A percentile compares a stretch with the other conserved stretches of the same genome.
Conservation (phyloP, 345 rosid species). For the Anacardium occidentale region DNA sequence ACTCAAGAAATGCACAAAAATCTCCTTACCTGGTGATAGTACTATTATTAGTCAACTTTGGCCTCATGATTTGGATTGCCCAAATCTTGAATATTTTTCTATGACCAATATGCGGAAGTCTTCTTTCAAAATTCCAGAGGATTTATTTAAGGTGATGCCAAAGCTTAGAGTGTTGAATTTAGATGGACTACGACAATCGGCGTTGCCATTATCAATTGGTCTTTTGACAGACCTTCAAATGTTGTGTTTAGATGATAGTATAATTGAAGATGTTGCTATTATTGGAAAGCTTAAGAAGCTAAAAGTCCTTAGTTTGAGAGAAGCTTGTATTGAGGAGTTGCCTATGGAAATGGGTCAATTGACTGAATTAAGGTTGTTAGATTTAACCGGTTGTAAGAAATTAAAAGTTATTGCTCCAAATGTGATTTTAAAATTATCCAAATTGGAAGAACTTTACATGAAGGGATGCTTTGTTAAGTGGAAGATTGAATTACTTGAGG, state of each 20-base stretch:
- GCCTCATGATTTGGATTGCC: neutral
- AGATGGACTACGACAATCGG: fast-evolving
- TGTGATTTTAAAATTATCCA: neutral
- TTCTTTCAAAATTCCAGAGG: no score
- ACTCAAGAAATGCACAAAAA: no score
- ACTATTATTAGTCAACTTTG: no score
- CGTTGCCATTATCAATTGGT: neutral
- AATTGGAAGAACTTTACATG: neutral
- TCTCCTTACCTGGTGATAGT: neutral
- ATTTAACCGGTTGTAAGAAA: neutral
- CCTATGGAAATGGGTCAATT: neutral
- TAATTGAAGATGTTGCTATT: neutral
- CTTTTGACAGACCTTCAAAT: neutral
- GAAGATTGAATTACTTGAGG: neutral
- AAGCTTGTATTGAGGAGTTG: no score
- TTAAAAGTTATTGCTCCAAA: neutral
- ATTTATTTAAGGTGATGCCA: neutral
- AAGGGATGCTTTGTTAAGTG: neutral
- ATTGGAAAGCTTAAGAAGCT: neutral
- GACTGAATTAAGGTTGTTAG: neutral
- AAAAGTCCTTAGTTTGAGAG: neutral
- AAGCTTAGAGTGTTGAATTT: neutral
- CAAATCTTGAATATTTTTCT: neutral
- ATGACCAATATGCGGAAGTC: fast-evolving
- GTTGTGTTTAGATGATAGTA: neutral